Evolutionary conservation across 2,329 filamentous ascomycete species (phyloP).

Genomic region (Phyllosticta paracitricarpa): DNA sequence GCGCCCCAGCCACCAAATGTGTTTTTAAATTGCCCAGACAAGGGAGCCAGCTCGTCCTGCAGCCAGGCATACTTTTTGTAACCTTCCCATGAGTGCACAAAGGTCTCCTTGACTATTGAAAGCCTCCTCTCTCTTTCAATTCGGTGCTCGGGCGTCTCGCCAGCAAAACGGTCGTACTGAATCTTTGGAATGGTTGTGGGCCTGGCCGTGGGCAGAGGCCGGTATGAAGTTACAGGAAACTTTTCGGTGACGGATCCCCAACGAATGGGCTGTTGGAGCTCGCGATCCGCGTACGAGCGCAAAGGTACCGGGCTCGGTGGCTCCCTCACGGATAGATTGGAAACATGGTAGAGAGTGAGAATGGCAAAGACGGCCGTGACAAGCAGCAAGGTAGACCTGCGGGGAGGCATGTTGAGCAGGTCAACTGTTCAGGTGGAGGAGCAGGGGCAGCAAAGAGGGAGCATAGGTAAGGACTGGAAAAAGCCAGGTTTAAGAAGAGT

Average conservation of each 20-base stretch:
- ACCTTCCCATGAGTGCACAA: constrained; percentile 34
- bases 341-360: constrained; percentile 23
- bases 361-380: constrained; percentile 19
- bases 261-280: constrained; percentile 19
- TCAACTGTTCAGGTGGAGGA: not conserved
- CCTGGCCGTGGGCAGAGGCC: constrained; percentile 22
- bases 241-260: constrained; percentile 25
- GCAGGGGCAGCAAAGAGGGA: not conserved
- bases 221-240: constrained; percentile 23
- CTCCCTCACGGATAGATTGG: constrained; percentile 12
- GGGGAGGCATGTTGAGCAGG: constrained; percentile 20
- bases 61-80: constrained; percentile 46
- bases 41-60: constrained; percentile 42
- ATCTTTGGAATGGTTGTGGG: constrained; percentile 25
- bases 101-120: constrained; percentile 26
- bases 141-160: constrained; percentile 22
- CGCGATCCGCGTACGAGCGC: constrained; percentile 15
- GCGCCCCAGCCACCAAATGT: constrained; percentile 48
- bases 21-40: constrained; percentile 38
- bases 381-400: constrained; percentile 22
- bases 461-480: not conserved
- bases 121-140: constrained; percentile 22
- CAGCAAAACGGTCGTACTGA: constrained; percentile 25
- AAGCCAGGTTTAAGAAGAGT: not conserved
- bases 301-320: constrained; percentile 17